Conservation (phyloP, 2,329 filamentous ascomycete genomes). For the Neonectria ditissima region DNA sequence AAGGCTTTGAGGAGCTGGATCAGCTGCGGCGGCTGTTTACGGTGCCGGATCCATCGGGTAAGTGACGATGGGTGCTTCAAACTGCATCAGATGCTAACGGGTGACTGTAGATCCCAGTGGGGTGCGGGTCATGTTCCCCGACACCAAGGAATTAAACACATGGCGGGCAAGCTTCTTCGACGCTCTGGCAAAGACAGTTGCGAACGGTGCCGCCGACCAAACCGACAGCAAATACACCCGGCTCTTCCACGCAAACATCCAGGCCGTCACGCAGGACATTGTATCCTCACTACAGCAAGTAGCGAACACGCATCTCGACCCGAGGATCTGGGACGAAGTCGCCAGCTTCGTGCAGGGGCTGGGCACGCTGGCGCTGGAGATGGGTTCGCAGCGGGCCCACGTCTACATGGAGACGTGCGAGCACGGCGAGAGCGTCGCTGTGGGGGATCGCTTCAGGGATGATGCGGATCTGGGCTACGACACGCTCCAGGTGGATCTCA, state of each 20-base stretch:
- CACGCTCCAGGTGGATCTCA: conserved; percentile 16
- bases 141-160: conserved; percentile 25
- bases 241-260: conserved; percentile 19
- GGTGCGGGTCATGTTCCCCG: background rate
- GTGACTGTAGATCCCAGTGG: conserved; percentile 3
- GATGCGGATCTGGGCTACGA: conserved; percentile 17
- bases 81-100: conserved; percentile 1
- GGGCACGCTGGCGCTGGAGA: conserved; percentile 29
- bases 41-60: conserved; percentile 11
- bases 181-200: conserved; percentile 12
- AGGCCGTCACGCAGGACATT: conserved; percentile 16
- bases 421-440: conserved; percentile 8
- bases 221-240: conserved; percentile 3
- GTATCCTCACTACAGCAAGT: conserved; percentile 10
- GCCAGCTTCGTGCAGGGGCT: conserved; percentile 17
- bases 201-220: background rate
- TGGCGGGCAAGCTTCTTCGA: conserved; percentile 27
- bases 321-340: conserved; percentile 16
- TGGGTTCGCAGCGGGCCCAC: conserved; percentile 29
- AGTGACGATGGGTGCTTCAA: background rate
- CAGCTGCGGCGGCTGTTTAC: conserved; percentile 22
- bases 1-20: conserved; percentile 23
- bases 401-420: conserved; percentile 27
- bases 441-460: conserved; percentile 24
- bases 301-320: background rate